Evolutionary conservation across 352 stramenopile genomes (phyloP).

Genomic region (Globisporangium irregulare): DNA sequence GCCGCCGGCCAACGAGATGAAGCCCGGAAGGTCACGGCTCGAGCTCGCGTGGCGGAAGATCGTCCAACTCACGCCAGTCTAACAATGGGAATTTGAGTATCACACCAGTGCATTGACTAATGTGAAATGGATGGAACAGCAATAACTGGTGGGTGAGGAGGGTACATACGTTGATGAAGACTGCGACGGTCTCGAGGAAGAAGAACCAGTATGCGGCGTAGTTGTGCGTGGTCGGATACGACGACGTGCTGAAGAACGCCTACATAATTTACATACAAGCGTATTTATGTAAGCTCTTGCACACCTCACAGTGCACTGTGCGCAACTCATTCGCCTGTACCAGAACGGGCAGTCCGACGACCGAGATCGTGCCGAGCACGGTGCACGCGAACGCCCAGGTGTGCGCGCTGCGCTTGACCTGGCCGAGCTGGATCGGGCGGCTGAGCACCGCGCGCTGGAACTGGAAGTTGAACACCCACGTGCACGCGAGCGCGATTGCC

Average conservation of each 20-base stretch:
- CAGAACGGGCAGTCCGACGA: conserved; percentile 49
- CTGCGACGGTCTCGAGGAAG: conserved; percentile 49
- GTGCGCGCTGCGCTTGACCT: conserved; percentile 26
- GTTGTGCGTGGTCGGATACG: conserved; percentile 56
- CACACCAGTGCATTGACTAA: background rate
- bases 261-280: conserved; percentile 11
- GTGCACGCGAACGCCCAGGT: conserved; percentile 19
- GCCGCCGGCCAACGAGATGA: conserved; percentile 1
- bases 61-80: conserved; percentile 35
- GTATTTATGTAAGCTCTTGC: background rate
- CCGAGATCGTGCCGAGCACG: conserved; percentile 36
- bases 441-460: conserved; percentile 42
- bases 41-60: conserved; percentile 22
- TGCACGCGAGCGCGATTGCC: conserved; percentile 40
- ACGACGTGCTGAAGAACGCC: conserved; percentile 61
- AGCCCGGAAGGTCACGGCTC: conserved; percentile 6
- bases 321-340: conserved; percentile 15
- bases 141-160: background rate
- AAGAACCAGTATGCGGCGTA: conserved; percentile 68
- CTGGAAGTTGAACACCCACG: conserved; percentile 57
- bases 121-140: background rate
- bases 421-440: conserved; percentile 30
- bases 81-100: background rate
- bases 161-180: conserved; percentile 55
- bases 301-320: no score